These are phyloP conservation scores for Tephrocybe sp. DNA, from an alignment of 768 basidiomycete genomes.

Conservation along the genomic window DNA sequence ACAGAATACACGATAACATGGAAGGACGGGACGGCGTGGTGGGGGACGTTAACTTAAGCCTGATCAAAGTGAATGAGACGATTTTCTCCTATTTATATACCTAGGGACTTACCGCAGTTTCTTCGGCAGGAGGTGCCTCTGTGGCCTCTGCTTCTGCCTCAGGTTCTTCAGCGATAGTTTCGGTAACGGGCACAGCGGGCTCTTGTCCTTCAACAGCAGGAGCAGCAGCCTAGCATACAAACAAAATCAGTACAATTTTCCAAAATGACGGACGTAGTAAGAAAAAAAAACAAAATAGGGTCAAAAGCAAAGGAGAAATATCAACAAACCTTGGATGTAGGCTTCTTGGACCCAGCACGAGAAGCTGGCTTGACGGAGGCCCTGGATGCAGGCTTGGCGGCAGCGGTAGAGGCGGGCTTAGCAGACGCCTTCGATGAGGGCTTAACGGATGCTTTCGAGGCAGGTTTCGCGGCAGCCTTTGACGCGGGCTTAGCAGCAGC, in stretches of 20 bases:
- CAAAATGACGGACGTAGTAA: constrained; percentile 13
- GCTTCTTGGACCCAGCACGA: constrained; percentile 61
- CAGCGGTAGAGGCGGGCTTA: constrained; percentile 43
- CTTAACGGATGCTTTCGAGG: constrained; percentile 32
- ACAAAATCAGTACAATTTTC: constrained; percentile 4
- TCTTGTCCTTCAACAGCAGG: constrained; percentile 38
- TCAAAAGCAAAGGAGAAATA: constrained; percentile 3
- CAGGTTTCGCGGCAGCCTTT: constrained; percentile 34
- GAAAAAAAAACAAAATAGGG: neutral
- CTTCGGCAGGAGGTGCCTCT: constrained; percentile 14
- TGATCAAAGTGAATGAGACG: neutral
- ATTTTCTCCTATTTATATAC: neutral
- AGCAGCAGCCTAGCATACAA: constrained; percentile 18
- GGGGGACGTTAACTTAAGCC: constrained; percentile 5
- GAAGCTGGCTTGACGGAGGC: constrained; percentile 54
- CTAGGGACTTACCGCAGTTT: constrained; percentile 1
- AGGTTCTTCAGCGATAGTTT: constrained; percentile 59
- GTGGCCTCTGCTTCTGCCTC: constrained; percentile 40
- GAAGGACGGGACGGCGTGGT: constrained; percentile 4
- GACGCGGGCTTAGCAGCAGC: constrained; percentile 30
- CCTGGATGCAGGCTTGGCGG: constrained; percentile 44
- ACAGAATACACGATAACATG: constrained; percentile 11
- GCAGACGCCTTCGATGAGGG: constrained; percentile 38
- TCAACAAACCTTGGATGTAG: constrained; percentile 55
- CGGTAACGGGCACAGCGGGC: constrained; percentile 35